Conservation (phyloP, 257 asterid genomes). For the Solanum piurae region DNA sequence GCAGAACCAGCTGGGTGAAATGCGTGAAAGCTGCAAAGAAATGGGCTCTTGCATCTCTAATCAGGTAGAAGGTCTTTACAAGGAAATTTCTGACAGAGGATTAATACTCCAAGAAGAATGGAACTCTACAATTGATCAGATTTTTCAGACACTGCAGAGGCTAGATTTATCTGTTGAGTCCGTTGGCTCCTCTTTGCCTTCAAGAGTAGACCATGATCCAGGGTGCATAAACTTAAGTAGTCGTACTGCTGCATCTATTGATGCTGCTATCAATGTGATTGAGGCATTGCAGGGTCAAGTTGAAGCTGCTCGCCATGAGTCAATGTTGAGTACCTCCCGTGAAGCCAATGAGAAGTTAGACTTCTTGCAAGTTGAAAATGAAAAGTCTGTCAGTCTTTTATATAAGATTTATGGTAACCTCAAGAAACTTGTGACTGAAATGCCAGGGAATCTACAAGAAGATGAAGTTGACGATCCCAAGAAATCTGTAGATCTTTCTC, state of each 20-base stretch:
- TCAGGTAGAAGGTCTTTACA: constrained; percentile 44
- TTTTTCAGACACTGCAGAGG: constrained; percentile 42
- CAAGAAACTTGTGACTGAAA: constrained; percentile 31
- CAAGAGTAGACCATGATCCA: constrained; percentile 17
- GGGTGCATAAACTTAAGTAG: constrained; percentile 20
- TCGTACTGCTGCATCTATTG: constrained; percentile 45
- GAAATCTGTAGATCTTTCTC: constrained; percentile 31
- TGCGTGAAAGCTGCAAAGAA: constrained; percentile 39
- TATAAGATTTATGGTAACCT: constrained; percentile 37
- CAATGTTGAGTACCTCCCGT: constrained; percentile 24
- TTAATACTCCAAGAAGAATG: constrained; percentile 41
- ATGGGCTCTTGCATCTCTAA: constrained; percentile 39
- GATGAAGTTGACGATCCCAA: constrained; percentile 22
- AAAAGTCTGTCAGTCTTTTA: constrained; percentile 31
- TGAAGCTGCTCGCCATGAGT: constrained; percentile 37
- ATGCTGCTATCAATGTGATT: constrained; percentile 47
- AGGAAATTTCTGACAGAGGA: constrained; percentile 49
- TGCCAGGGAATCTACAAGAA: constrained; percentile 25
- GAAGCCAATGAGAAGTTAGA: constrained; percentile 20
- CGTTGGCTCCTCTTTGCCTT: constrained; percentile 14
- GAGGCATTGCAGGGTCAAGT: constrained; percentile 46
- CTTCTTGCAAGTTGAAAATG: constrained; percentile 25
- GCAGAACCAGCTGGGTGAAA: constrained; percentile 47
- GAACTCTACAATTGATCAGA: constrained; percentile 42
- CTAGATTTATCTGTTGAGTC: constrained; percentile 39